Percentiles rank a stretch among this genome's conserved stretches.
Evolutionary conservation across 73 alveolate genomes (phyloP).

Genomic region (Paramecium tetraurelia): DNA sequence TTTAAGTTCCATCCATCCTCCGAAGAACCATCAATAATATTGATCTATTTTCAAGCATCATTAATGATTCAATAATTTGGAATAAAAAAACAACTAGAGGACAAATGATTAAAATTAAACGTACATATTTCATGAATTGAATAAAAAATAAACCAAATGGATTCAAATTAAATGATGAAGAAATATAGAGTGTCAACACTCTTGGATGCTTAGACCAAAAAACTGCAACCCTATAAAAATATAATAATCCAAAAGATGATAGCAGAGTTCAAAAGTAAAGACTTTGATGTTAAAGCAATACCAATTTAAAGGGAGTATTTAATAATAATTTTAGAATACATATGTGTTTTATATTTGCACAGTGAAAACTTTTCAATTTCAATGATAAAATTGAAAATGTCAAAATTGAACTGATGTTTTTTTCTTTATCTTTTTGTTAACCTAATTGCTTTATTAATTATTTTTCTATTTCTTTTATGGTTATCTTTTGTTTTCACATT

Average conservation of each 20-base stretch:
- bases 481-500: neutral
- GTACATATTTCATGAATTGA: too few species aligned
- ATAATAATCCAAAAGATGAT: neutral
- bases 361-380: neutral
- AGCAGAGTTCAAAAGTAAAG: neutral
- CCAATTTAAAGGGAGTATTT: neutral
- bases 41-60: neutral
- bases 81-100: neutral
- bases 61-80: too few species aligned
- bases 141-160: neutral
- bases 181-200: too few species aligned
- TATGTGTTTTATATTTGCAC: neutral
- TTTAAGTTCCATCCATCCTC: neutral
- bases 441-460: neutral
- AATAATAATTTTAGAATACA: neutral
- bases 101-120: too few species aligned
- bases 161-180: neutral
- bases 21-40: neutral
- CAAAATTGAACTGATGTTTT: neutral
- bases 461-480: neutral
- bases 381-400: neutral
- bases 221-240: neutral
- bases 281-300: neutral
- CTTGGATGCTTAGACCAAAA: too few species aligned
- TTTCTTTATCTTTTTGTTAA: neutral